Evolutionary conservation across 768 basidiomycete genomes (phyloP).

Genomic region (Mycena crocata): DNA sequence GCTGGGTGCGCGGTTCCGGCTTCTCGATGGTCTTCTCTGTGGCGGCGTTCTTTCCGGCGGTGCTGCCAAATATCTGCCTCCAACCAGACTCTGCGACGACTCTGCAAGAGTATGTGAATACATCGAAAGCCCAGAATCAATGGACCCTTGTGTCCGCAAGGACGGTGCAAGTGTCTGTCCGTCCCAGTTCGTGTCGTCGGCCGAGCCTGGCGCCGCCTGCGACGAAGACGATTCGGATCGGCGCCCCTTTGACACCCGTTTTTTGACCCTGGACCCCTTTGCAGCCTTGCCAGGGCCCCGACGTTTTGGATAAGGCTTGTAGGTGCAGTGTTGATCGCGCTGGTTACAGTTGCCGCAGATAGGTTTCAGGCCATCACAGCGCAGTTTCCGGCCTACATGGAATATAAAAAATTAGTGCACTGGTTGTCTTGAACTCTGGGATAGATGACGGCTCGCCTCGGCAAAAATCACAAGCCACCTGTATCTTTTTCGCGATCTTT

Average conservation of each 20-base stretch:
- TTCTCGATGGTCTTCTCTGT: slow-evolving; percentile 8
- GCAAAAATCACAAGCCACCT: slow-evolving; percentile 83
- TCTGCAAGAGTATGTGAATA: no score
- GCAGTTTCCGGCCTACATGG: slow-evolving; percentile 74
- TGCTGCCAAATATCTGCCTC: slow-evolving; percentile 21
- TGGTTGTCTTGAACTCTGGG: not conserved
- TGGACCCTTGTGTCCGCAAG: slow-evolving; percentile 45
- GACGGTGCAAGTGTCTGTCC: slow-evolving; percentile 41
- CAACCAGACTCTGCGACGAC: slow-evolving; percentile 1
- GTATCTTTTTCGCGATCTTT: slow-evolving; percentile 58
- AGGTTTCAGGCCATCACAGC: slow-evolving; percentile 76
- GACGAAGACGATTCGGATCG: slow-evolving; percentile 30
- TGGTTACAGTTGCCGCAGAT: slow-evolving; percentile 71
- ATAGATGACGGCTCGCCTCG: slow-evolving; percentile 63
- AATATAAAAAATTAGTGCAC: not conserved
- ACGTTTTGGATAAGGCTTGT: slow-evolving; percentile 63
- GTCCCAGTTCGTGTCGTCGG: slow-evolving; percentile 36
- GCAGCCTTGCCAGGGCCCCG: slow-evolving; percentile 83
- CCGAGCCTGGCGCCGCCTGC: slow-evolving; percentile 14
- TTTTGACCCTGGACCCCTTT: slow-evolving; percentile 66
- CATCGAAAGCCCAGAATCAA: slow-evolving; percentile 39
- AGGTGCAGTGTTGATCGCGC: slow-evolving; percentile 64
- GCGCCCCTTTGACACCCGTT: slow-evolving; percentile 31
- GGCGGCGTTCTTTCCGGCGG: slow-evolving; percentile 23
- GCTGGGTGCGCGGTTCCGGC: slow-evolving; percentile 9